Base-by-base conservation (phyloP, 2,329 filamentous ascomycete species). In the Aspergillus sp. region DNA sequence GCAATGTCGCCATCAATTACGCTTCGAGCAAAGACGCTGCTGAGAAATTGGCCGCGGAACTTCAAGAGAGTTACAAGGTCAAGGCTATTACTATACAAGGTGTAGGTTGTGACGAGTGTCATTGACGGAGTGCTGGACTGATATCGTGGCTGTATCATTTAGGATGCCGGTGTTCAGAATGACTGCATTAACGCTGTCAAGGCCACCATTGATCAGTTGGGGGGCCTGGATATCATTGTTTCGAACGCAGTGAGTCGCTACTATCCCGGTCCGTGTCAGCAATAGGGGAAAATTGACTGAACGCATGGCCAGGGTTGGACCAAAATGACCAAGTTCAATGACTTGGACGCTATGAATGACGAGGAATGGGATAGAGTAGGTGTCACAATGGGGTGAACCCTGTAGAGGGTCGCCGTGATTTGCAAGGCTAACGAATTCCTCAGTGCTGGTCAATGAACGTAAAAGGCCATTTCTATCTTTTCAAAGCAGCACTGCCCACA, bases 1-100 rank as follows among this genome's bases (percentile, higher is more conserved):
- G 85, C 71, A 88, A 90, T 59, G 79, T 94, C 9, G 85, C 87
- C 8, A 84, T 95, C 72, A 94, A 93, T 77, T 94, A 92, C 75
- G 81, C 83, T 74, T 85, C 82, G 63, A 87, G 85, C 72, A 74
- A 79, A 38, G 81, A 83, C 17, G 81, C 86, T 2, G 91, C 90
- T 5, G 77, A 85, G 47, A 76, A 80, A 7, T 78, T 92, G 3
- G 80, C 87, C 3, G 70, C 78, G 9, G 84, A 85, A 61, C 78
- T 92, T 5, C 70, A 83, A 45, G 69, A 72, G 6, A 72, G 84
- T 28, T 82, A 85, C 64, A 71, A 78, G 61, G 77, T 84, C 63
- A 83, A 84, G 70, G 76, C 85, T 51, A 69, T 82, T 19, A 76
- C 84, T 6, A 76, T 93, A 64, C 82, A 87, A 71, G 91, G 87